Percentiles rank a stretch among this genome's conserved stretches.
These are phyloP conservation scores for Xylaria sp. DNA, from an alignment of 2,329 filamentous ascomycete genomes.

Conservation along the genomic window DNA sequence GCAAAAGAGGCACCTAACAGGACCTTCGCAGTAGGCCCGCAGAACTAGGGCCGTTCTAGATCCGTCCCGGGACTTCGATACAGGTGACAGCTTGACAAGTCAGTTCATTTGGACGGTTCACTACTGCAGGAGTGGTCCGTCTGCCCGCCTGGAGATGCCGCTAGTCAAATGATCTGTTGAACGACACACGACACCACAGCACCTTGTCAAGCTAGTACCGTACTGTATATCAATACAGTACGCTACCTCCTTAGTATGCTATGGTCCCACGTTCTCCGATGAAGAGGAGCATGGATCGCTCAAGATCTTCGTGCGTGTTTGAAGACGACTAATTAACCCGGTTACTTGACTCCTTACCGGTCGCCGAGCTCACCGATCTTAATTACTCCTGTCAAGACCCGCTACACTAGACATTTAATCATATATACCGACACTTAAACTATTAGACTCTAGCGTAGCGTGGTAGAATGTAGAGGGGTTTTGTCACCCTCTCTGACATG, in stretches of 20 bases:
- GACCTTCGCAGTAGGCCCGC: conserved; percentile 23
- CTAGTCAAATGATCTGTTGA: conserved; percentile 22
- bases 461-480: background rate
- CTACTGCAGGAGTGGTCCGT: conserved; percentile 30
- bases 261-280: conserved; percentile 5
- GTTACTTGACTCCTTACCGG: background rate
- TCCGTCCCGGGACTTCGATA: conserved; percentile 23
- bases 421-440: background rate
- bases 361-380: conserved; percentile 1
- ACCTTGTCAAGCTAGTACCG: background rate
- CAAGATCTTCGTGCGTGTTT: conserved; percentile 8
- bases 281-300: conserved; percentile 2
- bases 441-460: background rate
- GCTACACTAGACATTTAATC: conserved; percentile 10
- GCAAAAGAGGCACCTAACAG: conserved; percentile 14
- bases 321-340: conserved; percentile 20
- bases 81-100: conserved; percentile 31
- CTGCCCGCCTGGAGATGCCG: conserved; percentile 19
- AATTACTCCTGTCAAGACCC: conserved; percentile 18
- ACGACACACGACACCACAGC: conserved; percentile 13
- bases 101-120: conserved; percentile 18
- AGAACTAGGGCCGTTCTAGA: conserved; percentile 31
- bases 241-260: background rate
- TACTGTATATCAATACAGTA: background rate
- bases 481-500: background rate